A percentile compares a stretch with the other conserved stretches of the same genome.
Conservation (phyloP, 2,329 filamentous ascomycete genomes). For the Didymella pinodella region DNA sequence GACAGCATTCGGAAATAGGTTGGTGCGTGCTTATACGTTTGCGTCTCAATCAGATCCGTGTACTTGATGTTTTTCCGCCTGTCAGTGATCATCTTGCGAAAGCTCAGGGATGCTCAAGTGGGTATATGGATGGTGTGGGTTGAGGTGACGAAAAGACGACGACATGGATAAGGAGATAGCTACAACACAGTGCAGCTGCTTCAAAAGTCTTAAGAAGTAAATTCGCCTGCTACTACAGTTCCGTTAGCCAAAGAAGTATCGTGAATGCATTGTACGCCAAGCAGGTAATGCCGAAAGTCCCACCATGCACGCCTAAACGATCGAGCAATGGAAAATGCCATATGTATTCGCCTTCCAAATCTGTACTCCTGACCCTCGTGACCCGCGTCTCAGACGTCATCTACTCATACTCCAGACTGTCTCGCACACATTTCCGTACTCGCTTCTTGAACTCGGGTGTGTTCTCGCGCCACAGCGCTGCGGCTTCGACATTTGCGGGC, state of each 20-base stretch:
- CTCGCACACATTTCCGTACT: slow-evolving; percentile 81
- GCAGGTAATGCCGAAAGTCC: slow-evolving; percentile 13
- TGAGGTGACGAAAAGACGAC: background rate
- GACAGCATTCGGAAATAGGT: too few relatives aligned
- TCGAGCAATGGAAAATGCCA: slow-evolving; percentile 7
- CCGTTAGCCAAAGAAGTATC: slow-evolving; percentile 5
- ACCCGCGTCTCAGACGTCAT: background rate
- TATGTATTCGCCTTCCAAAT: background rate
- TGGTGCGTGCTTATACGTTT: too few relatives aligned
- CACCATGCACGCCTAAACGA: slow-evolving; percentile 19
- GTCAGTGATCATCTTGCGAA: too few relatives aligned
- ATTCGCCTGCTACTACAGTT: background rate
- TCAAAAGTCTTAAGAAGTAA: too few relatives aligned
- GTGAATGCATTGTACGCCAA: slow-evolving; percentile 22
- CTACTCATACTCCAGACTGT: slow-evolving; percentile 50
- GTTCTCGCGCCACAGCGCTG: slow-evolving; percentile 92
- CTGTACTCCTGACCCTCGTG: background rate
- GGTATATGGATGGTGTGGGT: background rate
- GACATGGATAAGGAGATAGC: too few relatives aligned
- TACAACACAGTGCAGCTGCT: too few relatives aligned
- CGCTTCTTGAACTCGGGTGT: slow-evolving; percentile 83
- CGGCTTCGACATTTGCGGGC: slow-evolving; percentile 94
- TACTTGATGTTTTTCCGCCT: too few relatives aligned
- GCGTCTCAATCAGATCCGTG: too few relatives aligned
- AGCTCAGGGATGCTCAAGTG: too few relatives aligned